phyloP scores from a whole-genome alignment of 441 rosid genomes.

The Arabidopsis hybrid region DNA sequence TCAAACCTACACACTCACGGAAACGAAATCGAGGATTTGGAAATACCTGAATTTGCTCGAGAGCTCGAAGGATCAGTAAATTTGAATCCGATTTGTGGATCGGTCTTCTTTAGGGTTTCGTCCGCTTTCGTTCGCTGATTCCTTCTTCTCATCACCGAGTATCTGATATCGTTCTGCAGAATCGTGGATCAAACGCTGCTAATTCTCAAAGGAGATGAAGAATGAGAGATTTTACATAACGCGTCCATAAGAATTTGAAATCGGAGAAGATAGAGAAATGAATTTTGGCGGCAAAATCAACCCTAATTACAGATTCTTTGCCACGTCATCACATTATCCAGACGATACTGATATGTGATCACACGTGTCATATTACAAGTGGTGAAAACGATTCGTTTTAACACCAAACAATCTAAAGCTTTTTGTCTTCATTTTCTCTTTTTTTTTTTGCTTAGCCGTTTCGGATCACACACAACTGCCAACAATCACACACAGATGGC shows the following conservation, averaged over 20 bases:
- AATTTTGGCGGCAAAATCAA: slow-evolving; percentile 38
- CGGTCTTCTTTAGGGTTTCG: slow-evolving; percentile 30
- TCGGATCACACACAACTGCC: slow-evolving; percentile 19
- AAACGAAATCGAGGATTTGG: neutral
- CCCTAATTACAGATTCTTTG: slow-evolving; percentile 1
- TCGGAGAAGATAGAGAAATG: neutral
- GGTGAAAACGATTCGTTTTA: slow-evolving; percentile 39
- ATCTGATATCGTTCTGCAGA: neutral
- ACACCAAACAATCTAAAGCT: slow-evolving; percentile 35
- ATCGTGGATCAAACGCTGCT: neutral
- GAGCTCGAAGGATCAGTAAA: slow-evolving; percentile 34
- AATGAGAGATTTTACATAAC: slow-evolving; percentile 10
- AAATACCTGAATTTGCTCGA: slow-evolving; percentile 28
- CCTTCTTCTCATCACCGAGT: slow-evolving; percentile 35
- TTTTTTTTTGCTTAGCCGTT: neutral
- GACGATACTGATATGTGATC: slow-evolving; percentile 2
- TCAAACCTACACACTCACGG: neutral
- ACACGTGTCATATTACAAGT: slow-evolving; percentile 42
- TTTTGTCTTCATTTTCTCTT: slow-evolving; percentile 21
- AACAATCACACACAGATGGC: slow-evolving; percentile 52
- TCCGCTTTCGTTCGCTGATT: slow-evolving; percentile 16
- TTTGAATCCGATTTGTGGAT: slow-evolving; percentile 9
- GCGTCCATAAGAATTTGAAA: slow-evolving; percentile 21
- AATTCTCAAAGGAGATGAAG: neutral
- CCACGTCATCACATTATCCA: slow-evolving; percentile 44